Percentiles rank a stretch among this genome's conserved stretches.
These are phyloP conservation scores for Aristolochia contorta DNA, from an alignment of 164 flowering plant genomes.

Conservation along the genomic window DNA sequence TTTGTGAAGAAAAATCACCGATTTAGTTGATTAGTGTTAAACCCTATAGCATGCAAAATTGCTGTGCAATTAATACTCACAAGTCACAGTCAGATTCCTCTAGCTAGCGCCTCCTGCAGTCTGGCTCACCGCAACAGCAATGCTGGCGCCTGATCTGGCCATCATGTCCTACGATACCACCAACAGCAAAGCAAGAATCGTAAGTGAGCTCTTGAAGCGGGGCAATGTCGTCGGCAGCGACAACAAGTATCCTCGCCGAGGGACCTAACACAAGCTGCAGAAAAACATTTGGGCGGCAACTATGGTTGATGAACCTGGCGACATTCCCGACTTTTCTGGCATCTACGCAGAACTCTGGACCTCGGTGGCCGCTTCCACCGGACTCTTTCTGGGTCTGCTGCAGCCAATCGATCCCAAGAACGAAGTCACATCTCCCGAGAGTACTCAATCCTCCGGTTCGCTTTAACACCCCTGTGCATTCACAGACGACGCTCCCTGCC, in stretches of 20 bases:
- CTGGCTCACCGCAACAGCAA: too few species aligned
- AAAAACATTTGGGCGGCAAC: slow-evolving; percentile 66
- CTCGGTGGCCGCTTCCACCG: slow-evolving; percentile 51
- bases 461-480: slow-evolving; percentile 54
- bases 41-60: too few species aligned
- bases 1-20: too few species aligned
- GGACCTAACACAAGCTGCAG: slow-evolving; percentile 78
- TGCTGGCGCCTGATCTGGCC: too few species aligned
- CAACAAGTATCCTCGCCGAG: slow-evolving; percentile 81
- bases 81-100: too few species aligned
- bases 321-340: slow-evolving; percentile 65
- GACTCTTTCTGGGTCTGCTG: slow-evolving; percentile 34
- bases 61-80: too few species aligned
- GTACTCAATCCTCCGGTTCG: slow-evolving; percentile 45
- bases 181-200: slow-evolving; percentile 77
- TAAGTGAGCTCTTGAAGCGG: slow-evolving; percentile 82
- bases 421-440: slow-evolving; percentile 69
- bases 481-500: slow-evolving; percentile 75
- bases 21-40: too few species aligned
- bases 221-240: slow-evolving; percentile 86
- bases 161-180: too few species aligned
- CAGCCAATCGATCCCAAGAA: slow-evolving; percentile 58
- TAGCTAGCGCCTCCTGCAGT: too few species aligned
- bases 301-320: slow-evolving; percentile 82
- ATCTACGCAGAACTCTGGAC: slow-evolving; percentile 85